phyloP scores from a whole-genome alignment of 2,329 filamentous ascomycete genomes.

The Corinectria fuckeliana region DNA sequence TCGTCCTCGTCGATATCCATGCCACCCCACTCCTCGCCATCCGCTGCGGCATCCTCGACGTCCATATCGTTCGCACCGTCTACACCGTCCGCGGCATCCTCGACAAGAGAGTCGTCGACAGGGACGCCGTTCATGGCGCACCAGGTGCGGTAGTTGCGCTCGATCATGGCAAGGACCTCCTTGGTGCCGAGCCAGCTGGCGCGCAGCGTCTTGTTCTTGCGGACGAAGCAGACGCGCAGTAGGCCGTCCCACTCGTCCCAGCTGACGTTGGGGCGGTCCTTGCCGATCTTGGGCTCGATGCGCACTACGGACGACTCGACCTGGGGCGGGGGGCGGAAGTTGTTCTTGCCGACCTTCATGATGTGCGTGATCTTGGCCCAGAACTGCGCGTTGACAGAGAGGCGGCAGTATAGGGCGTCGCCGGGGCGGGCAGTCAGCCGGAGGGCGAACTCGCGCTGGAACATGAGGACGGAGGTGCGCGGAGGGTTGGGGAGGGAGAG shows the following conservation, averaged over 20 bases:
- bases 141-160: slow-evolving; percentile 87
- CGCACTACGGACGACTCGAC: slow-evolving; percentile 92
- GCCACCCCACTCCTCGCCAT: slow-evolving; percentile 55
- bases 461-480: slow-evolving; percentile 88
- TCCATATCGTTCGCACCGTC: slow-evolving; percentile 49
- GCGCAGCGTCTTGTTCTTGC: slow-evolving; percentile 90
- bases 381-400: slow-evolving; percentile 93
- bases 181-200: slow-evolving; percentile 81
- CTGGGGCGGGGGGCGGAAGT: slow-evolving; percentile 93
- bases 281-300: slow-evolving; percentile 84
- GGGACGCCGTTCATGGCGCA: slow-evolving; percentile 85
- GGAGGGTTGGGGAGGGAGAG: slow-evolving; percentile 83
- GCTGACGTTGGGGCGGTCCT: slow-evolving; percentile 79
- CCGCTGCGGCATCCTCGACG: slow-evolving; percentile 49
- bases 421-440: slow-evolving; percentile 87
- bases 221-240: slow-evolving; percentile 71
- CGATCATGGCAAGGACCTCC: slow-evolving; percentile 81
- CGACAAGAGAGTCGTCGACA: slow-evolving; percentile 70
- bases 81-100: slow-evolving; percentile 51
- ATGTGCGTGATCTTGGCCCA: slow-evolving; percentile 72
- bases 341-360: slow-evolving; percentile 95
- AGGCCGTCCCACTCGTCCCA: slow-evolving; percentile 97
- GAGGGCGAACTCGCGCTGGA: slow-evolving; percentile 93
- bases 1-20: slow-evolving; percentile 69
- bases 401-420: slow-evolving; percentile 87